Percentiles rank a stretch among this genome's conserved stretches.
phyloP scores from a whole-genome alignment of 345 rosid species.

The Ceriops tagal region DNA sequence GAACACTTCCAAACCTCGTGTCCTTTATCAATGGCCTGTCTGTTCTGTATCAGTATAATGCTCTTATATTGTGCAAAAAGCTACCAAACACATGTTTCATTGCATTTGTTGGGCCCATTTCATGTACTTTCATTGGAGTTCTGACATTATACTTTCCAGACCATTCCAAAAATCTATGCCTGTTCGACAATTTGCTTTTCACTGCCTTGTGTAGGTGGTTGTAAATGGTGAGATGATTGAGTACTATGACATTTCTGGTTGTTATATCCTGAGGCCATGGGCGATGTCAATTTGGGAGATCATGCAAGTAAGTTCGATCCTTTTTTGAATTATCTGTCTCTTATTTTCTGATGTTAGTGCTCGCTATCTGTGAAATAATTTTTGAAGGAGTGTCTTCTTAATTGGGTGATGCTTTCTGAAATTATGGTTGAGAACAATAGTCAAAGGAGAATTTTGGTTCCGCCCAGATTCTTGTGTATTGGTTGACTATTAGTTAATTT shows the following conservation, averaged over 20 bases:
- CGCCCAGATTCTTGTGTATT: too few species aligned
- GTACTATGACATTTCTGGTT: constrained; percentile 94
- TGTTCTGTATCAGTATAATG: too few species aligned
- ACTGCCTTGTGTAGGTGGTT: constrained; percentile 55
- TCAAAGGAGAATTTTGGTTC: too few species aligned
- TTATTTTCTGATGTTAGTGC: constrained; percentile 1
- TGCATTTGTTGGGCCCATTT: background rate
- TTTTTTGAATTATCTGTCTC: background rate
- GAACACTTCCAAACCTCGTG: too few species aligned
- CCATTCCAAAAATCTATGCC: background rate
- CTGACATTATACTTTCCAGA: background rate
- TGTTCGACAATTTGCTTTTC: background rate
- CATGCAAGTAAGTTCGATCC: constrained; percentile 66
- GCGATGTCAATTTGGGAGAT: constrained; percentile 92
- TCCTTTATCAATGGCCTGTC: too few species aligned
- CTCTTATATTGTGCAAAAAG: too few species aligned
- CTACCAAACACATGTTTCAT: too few species aligned
- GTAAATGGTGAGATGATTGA: constrained; percentile 91
- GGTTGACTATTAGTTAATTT: too few species aligned
- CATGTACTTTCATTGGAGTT: background rate
- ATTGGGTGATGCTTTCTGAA: too few species aligned
- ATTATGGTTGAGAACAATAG: too few species aligned
- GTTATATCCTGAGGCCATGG: constrained; percentile 97
- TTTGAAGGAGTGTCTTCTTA: background rate
- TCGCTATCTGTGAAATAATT: background rate